Evolutionary conservation across 1,284 basidiomycete genomes (phyloP).

Genomic region (Ganoderma multipileum): DNA sequence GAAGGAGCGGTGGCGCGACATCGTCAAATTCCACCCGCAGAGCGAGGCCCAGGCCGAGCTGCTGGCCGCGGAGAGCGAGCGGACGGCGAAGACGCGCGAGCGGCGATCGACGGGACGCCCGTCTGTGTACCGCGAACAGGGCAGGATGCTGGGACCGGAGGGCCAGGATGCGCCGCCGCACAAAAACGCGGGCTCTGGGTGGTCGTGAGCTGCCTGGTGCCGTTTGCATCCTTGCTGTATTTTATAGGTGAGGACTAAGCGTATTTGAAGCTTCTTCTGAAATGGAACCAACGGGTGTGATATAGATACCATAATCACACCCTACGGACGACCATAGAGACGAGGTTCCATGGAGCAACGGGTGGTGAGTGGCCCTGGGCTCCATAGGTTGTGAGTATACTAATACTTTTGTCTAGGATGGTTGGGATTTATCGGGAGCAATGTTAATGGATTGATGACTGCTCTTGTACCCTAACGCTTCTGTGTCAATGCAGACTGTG

Average conservation of each 20-base stretch:
- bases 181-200: conserved; percentile 3
- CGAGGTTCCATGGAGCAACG: neutral
- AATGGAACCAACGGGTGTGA: neutral
- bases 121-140: neutral
- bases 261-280: neutral
- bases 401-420: neutral
- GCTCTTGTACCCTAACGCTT: neutral
- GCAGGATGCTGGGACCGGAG: neutral
- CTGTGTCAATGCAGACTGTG: neutral
- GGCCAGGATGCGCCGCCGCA: neutral
- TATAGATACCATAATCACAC: neutral
- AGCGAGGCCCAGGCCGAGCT: conserved; percentile 14
- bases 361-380: neutral
- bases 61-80: neutral
- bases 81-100: neutral
- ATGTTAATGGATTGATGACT: neutral
- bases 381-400: neutral
- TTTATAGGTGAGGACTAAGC: conserved; percentile 2
- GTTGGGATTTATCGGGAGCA: neutral
- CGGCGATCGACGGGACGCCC: neutral
- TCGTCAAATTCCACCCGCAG: conserved; percentile 38
- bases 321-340: neutral
- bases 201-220: conserved; percentile 14
- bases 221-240: conserved; percentile 17
- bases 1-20: conserved; percentile 45